phyloP scores from a whole-genome alignment of 2,329 filamentous ascomycete species.

The Aspergillus quadricinctus region DNA sequence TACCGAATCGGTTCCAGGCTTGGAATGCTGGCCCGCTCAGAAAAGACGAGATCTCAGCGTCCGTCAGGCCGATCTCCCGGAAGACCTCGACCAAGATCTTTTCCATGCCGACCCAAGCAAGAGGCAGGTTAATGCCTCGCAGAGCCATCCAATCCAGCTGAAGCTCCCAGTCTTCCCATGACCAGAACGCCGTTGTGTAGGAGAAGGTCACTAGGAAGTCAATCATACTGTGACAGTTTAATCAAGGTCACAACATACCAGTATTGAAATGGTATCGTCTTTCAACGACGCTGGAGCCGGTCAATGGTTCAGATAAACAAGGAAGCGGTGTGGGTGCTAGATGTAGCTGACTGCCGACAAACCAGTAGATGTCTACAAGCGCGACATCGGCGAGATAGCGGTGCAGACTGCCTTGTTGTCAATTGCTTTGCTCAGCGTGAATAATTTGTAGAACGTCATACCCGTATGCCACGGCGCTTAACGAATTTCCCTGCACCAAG shows the following conservation, averaged over 20 bases:
- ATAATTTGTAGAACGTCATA: conserved; percentile 8
- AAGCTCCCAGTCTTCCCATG: conserved; percentile 52
- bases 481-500: conserved; percentile 29
- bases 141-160: conserved; percentile 52
- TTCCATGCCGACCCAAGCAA: conserved; percentile 51
- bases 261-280: conserved; percentile 49
- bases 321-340: conserved; percentile 27
- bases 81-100: conserved; percentile 50
- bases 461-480: conserved; percentile 34
- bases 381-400: conserved; percentile 39
- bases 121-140: conserved; percentile 48
- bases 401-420: conserved; percentile 29
- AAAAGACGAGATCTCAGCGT: conserved; percentile 44
- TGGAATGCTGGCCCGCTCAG: conserved; percentile 51
- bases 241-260: conserved; percentile 22
- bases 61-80: conserved; percentile 42
- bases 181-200: conserved; percentile 50
- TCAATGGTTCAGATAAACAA: conserved; percentile 28
- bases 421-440: neutral
- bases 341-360: conserved; percentile 41
- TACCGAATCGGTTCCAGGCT: conserved; percentile 53
- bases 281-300: conserved; percentile 24
- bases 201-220: conserved; percentile 45
- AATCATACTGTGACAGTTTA: neutral
- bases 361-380: conserved; percentile 48